phyloP scores from a whole-genome alignment of 768 basidiomycete genomes.

The Phlebiopsis gigantea region DNA sequence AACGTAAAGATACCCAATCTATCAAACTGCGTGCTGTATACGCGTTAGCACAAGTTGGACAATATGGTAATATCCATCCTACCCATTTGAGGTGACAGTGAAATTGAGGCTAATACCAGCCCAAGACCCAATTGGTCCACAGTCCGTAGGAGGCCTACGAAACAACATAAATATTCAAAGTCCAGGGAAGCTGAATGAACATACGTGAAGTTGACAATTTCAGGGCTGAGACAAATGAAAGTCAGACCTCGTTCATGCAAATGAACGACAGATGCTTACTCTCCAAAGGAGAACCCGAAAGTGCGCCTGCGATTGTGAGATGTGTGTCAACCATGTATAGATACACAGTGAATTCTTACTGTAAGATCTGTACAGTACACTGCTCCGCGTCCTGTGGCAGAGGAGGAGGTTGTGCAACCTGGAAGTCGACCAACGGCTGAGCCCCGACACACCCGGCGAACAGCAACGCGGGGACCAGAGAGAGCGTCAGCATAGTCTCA shows the following conservation, averaged over 20 bases:
- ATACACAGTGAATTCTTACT: constrained; percentile 36
- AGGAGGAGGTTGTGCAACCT: constrained; percentile 68
- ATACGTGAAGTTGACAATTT: constrained; percentile 57
- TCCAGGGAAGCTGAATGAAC: neutral
- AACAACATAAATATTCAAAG: constrained; percentile 15
- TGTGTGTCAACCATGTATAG: no score
- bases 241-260: neutral
- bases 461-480: constrained; percentile 8
- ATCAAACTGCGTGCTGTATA: constrained; percentile 47
- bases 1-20: constrained; percentile 69
- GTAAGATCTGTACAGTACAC: constrained; percentile 60
- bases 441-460: constrained; percentile 16
- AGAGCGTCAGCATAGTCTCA: neutral
- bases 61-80: neutral
- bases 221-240: constrained; percentile 40
- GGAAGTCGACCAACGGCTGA: constrained; percentile 50
- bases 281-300: constrained; percentile 66
- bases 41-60: neutral
- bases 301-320: constrained; percentile 43
- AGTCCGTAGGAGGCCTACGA: constrained; percentile 63
- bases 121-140: constrained; percentile 69
- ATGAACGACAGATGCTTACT: constrained; percentile 38
- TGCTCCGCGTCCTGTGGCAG: constrained; percentile 55
- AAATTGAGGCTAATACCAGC: constrained; percentile 71
- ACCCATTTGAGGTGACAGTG: constrained; percentile 70